Evolutionary conservation across 345 rosid species (phyloP).

Genomic region (Arabidopsis arenosa): DNA sequence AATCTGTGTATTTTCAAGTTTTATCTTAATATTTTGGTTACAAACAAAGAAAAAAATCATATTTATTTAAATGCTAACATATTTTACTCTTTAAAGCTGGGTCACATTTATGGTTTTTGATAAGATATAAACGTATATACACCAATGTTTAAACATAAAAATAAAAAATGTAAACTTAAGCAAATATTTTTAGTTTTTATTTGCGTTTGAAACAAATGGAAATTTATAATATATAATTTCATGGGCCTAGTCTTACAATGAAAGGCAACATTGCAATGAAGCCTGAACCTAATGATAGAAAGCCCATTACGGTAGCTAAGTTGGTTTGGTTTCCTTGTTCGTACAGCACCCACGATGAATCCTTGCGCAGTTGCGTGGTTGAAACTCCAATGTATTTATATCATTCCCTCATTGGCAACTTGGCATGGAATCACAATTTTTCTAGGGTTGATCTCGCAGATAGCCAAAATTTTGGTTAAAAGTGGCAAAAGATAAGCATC

Average conservation of each 20-base stretch:
- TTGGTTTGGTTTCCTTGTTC: slow-evolving; percentile 22
- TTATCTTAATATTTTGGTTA: neutral
- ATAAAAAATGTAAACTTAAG: neutral
- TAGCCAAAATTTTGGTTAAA: neutral
- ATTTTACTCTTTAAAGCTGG: no score
- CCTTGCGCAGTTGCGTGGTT: neutral
- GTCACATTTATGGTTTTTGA: no score
- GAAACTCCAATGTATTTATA: slow-evolving; percentile 1
- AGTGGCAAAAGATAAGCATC: neutral
- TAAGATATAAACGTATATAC: no score
- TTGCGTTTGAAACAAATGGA: neutral
- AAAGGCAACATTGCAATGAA: neutral
- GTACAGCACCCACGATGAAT: neutral
- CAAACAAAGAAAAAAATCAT: neutral
- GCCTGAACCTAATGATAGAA: neutral
- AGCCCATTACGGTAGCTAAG: slow-evolving; percentile 1
- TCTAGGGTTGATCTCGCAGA: neutral
- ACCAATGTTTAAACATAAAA: no score
- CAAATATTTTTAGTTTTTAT: neutral
- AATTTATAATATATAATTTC: neutral
- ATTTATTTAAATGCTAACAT: neutral
- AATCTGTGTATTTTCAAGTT: neutral
- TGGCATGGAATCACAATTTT: neutral
- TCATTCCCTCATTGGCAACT: neutral
- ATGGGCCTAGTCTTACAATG: slow-evolving; percentile 6